A percentile compares a stretch with the other conserved stretches of the same genome.
Conservation (phyloP, 1,284 basidiomycete genomes). For the Sanghuangporus weigelae region DNA sequence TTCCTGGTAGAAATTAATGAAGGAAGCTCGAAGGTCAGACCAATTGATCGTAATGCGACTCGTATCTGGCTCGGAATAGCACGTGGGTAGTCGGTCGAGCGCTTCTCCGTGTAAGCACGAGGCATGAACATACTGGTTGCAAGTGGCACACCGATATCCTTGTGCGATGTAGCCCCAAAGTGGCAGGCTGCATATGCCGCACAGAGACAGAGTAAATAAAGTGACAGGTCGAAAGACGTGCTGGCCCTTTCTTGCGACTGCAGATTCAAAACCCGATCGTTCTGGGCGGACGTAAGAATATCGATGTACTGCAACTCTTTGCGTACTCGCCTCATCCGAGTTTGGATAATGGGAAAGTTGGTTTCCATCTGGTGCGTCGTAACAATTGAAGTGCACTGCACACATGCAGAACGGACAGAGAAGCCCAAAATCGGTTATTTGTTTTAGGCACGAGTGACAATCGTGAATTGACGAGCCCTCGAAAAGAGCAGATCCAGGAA, state of each 20-base stretch:
- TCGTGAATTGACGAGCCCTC: constrained; percentile 35
- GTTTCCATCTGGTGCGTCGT: constrained; percentile 62
- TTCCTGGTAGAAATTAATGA: constrained; percentile 44
- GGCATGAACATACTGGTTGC: constrained; percentile 58
- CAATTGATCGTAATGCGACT: constrained; percentile 48
- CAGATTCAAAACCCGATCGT: constrained; percentile 26
- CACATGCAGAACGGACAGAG: constrained; percentile 62
- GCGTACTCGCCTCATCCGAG: constrained; percentile 37
- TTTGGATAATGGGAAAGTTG: constrained; percentile 48
- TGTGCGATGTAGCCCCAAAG: constrained; percentile 68
- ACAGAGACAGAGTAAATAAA: constrained; percentile 67
- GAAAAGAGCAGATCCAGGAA: constrained; percentile 27
- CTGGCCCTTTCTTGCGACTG: constrained; percentile 26
- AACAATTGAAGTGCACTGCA: constrained; percentile 66
- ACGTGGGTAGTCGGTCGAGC: constrained; percentile 29
- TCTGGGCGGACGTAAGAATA: constrained; percentile 47
- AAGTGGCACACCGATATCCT: constrained; percentile 57
- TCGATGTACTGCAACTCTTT: constrained; percentile 54
- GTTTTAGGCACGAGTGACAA: constrained; percentile 49
- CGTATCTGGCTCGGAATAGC: constrained; percentile 37
- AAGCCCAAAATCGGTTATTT: constrained; percentile 56
- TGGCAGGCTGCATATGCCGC: constrained; percentile 59
- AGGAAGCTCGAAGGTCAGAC: constrained; percentile 46
- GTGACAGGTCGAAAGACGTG: constrained; percentile 57
- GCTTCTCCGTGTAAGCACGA: constrained; percentile 38